These are phyloP conservation scores for Yamadazyma jaroonii DNA, from an alignment of 1,139 yeast genomes.

Conservation along the genomic window DNA sequence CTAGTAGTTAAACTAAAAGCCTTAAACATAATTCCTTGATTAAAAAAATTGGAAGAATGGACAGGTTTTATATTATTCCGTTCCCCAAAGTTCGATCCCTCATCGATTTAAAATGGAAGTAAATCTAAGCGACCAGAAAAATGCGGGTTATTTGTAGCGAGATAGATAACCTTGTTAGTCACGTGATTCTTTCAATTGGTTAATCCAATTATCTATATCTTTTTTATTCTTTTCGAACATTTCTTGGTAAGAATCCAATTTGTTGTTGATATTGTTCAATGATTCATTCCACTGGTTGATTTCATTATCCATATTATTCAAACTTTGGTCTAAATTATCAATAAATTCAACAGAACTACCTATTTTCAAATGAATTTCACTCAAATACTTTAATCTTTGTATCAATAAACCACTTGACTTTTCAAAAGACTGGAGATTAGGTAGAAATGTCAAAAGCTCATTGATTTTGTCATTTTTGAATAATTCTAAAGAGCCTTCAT, in stretches of 20 bases:
- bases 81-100: too few relatives aligned
- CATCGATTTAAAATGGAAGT: background rate
- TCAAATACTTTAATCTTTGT: constrained; percentile 42
- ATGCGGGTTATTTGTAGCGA: background rate
- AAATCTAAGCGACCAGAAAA: constrained; percentile 8
- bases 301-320: constrained; percentile 36
- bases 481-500: background rate
- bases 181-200: background rate
- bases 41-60: too few relatives aligned
- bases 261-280: constrained; percentile 33
- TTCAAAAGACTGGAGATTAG: constrained; percentile 32
- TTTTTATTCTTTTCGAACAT: constrained; percentile 11
- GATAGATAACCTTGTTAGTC: background rate
- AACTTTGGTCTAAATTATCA: constrained; percentile 29
- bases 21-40: constrained; percentile 1
- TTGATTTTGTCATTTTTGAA: constrained; percentile 26
- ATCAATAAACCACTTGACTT: constrained; percentile 39
- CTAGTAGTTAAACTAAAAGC: constrained; percentile 7
- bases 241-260: constrained; percentile 24
- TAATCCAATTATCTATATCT: background rate
- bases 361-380: constrained; percentile 41
- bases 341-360: constrained; percentile 27
- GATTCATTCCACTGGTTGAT: constrained; percentile 39
- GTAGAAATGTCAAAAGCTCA: constrained; percentile 35
- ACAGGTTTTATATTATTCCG: too few relatives aligned